Percentiles rank a stretch among this genome's conserved stretches.
Evolutionary conservation across 208 protist genomes (phyloP).

Genomic region (Acanthamoeba quina): DNA sequence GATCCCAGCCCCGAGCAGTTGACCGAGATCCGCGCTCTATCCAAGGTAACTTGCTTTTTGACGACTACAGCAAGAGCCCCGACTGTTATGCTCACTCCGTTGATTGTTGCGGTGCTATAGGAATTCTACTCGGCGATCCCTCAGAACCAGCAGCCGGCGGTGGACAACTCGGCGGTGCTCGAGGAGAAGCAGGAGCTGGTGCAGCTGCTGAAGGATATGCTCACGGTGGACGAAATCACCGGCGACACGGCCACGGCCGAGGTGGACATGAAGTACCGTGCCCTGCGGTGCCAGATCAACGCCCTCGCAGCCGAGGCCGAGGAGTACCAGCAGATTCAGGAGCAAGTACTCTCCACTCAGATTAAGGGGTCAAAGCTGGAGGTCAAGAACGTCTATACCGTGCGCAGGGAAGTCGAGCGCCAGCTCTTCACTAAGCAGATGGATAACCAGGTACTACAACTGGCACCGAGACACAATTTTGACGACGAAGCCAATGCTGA

Average conservation of each 20-base stretch:
- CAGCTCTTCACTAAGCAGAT: slow-evolving; percentile 56
- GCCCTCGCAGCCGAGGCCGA: background rate
- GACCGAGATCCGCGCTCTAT: background rate
- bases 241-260: slow-evolving; percentile 18
- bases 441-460: background rate
- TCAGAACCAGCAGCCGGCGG: slow-evolving; percentile 3
- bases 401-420: background rate
- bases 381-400: slow-evolving; percentile 64
- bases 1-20: background rate
- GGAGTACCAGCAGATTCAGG: slow-evolving; percentile 63
- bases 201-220: slow-evolving; percentile 54
- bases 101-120: background rate
- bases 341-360: background rate
- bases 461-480: too few species aligned
- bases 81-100: background rate
- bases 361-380: slow-evolving; percentile 30
- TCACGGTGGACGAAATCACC: slow-evolving; percentile 66
- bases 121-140: slow-evolving; percentile 47
- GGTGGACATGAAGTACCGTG: slow-evolving; percentile 77
- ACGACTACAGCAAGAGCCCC: too few species aligned
- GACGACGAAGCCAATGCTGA: background rate
- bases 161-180: slow-evolving; percentile 15
- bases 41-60: background rate
- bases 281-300: slow-evolving; percentile 72
- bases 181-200: slow-evolving; percentile 53